These are phyloP conservation scores for Paramecium primaurelia DNA, from an alignment of 73 alveolate species.

Conservation along the genomic window DNA sequence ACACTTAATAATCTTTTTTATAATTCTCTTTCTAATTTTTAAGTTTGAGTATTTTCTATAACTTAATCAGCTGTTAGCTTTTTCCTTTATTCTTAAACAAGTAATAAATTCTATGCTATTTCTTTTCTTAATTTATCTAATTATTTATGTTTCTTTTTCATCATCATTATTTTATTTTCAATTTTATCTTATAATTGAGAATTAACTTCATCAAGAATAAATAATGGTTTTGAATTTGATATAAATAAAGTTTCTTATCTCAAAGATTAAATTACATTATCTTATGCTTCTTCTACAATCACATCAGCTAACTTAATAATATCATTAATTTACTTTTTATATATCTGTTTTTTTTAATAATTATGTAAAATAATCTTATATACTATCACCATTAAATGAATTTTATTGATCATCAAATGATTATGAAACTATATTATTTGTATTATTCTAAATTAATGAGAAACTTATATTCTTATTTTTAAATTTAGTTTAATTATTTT, in stretches of 20 bases:
- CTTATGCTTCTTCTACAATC: neutral
- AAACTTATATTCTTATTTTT: neutral
- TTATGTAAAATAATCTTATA: neutral
- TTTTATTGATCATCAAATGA: neutral
- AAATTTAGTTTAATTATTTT: neutral
- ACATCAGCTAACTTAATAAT: constrained; percentile 36
- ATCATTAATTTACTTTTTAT: neutral
- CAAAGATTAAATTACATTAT: neutral
- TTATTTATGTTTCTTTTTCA: neutral
- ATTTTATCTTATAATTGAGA: neutral
- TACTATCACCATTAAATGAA: neutral
- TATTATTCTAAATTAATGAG: neutral
- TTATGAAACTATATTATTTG: neutral
- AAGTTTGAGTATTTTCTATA: neutral
- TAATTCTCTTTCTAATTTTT: neutral
- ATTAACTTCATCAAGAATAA: neutral
- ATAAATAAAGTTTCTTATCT: neutral
- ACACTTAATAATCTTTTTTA: neutral
- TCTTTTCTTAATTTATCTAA: constrained; percentile 34
- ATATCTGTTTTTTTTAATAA: neutral
- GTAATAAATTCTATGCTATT: neutral
- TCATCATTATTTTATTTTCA: neutral
- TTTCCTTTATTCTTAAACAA: neutral
- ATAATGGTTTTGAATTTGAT: neutral
- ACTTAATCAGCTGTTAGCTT: neutral